These are phyloP conservation scores for Rosa hybrid DNA, from an alignment of 331 rosid genomes.

Conservation along the genomic window DNA sequence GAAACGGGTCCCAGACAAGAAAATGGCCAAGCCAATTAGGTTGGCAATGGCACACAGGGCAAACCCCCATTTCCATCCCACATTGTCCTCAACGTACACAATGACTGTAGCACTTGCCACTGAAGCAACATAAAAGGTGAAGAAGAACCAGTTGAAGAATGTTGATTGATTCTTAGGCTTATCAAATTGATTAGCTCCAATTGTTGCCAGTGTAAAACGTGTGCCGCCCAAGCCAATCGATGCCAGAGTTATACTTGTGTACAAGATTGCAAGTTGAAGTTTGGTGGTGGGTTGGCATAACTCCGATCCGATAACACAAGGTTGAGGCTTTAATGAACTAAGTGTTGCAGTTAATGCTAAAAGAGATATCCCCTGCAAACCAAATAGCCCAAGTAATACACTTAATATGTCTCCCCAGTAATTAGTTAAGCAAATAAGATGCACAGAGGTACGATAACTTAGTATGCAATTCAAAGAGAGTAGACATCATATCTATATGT, in stretches of 20 bases:
- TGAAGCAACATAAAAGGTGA: constrained; percentile 31
- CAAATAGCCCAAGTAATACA: background rate
- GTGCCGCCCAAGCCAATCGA: constrained; percentile 60
- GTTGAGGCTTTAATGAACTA: constrained; percentile 43
- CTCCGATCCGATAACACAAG: constrained; percentile 33
- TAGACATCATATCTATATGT: background rate
- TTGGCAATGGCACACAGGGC: constrained; percentile 32
- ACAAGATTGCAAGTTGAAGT: constrained; percentile 44
- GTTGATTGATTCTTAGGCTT: constrained; percentile 32
- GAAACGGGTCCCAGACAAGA: constrained; percentile 48
- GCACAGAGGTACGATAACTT: background rate
- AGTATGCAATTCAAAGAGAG: background rate
- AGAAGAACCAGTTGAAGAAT: constrained; percentile 68
- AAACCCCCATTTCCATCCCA: constrained; percentile 58
- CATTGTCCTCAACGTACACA: constrained; percentile 50
- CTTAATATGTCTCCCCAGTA: background rate
- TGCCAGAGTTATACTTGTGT: constrained; percentile 29
- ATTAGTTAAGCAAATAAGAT: background rate
- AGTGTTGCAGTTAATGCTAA: constrained; percentile 43
- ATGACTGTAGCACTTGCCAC: constrained; percentile 30
- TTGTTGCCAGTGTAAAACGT: constrained; percentile 57
- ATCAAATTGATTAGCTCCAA: constrained; percentile 66
- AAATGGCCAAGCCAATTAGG: constrained; percentile 28
- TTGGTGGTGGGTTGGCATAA: constrained; percentile 47
- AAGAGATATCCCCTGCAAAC: constrained; percentile 48